These are phyloP conservation scores for Malbranchea zuffiana DNA, from an alignment of 2,329 filamentous ascomycete species.

Conservation along the genomic window DNA sequence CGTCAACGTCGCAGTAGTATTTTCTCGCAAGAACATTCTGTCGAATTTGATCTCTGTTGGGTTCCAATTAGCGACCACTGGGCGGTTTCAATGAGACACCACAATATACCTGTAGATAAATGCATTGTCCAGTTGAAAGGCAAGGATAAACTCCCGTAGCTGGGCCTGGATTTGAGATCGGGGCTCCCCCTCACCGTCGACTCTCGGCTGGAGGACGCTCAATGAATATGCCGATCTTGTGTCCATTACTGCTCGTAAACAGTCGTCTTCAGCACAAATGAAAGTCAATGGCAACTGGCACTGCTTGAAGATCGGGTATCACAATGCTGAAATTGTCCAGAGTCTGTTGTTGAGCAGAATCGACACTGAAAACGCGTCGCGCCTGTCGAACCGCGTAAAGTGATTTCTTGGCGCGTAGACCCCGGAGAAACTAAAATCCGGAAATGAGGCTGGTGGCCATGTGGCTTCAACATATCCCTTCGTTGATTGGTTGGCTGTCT, in stretches of 20 bases:
- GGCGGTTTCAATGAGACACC: background rate
- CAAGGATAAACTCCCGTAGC: conserved; percentile 81
- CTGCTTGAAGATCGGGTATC: too few species aligned
- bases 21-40: conserved; percentile 91
- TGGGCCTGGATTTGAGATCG: conserved; percentile 63
- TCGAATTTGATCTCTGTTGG: conserved; percentile 72
- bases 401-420: conserved; percentile 20
- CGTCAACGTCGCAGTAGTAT: conserved; percentile 92
- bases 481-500: background rate
- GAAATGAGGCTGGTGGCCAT: background rate
- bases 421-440: conserved; percentile 6
- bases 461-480: too few species aligned
- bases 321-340: conserved; percentile 2
- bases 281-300: too few species aligned
- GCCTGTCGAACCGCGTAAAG: conserved; percentile 28
- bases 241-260: conserved; percentile 52
- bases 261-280: too few species aligned
- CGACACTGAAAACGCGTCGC: conserved; percentile 26
- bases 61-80: background rate
- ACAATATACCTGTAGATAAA: conserved; percentile 75
- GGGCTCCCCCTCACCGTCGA: conserved; percentile 56
- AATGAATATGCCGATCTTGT: conserved; percentile 75
- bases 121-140: conserved; percentile 85
- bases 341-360: conserved; percentile 9
- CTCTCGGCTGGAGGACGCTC: conserved; percentile 62